These are phyloP conservation scores for Aspergillus hancockii DNA, from an alignment of 495 filamentous ascomycete genomes.

Conservation along the genomic window DNA sequence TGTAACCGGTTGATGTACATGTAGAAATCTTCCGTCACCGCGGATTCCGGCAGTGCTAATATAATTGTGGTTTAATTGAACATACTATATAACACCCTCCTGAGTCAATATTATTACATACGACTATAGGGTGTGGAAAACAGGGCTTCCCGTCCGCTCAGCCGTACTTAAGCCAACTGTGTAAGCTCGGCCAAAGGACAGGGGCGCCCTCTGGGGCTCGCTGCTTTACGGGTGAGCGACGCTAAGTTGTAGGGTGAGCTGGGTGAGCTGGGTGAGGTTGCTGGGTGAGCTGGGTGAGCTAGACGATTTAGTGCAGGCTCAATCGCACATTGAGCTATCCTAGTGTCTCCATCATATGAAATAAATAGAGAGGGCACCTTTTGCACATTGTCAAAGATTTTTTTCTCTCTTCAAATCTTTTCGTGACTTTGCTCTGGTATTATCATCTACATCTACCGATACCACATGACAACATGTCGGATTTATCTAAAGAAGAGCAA, in stretches of 20 bases:
- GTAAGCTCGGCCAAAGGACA: background rate
- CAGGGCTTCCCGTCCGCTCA: no score
- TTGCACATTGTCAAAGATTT: background rate
- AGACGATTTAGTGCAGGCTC: background rate
- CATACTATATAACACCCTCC: no score
- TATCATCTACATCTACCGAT: background rate
- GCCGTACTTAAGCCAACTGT: background rate
- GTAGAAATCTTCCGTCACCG: no score
- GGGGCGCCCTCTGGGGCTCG: background rate
- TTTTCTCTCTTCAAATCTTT: background rate
- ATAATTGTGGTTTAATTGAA: no score
- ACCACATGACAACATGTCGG: background rate
- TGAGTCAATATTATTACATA: no score
- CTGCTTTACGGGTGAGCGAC: background rate
- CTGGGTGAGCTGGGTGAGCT: background rate
- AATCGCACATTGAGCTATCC: background rate
- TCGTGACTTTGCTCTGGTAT: background rate
- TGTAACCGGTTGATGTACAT: no score
- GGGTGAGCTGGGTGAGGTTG: background rate
- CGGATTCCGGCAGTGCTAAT: no score
- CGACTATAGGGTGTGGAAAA: no score
- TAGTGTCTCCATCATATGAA: background rate
- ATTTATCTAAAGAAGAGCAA: background rate
- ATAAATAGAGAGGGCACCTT: background rate
- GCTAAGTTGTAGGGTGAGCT: background rate